A percentile compares a stretch with the other conserved stretches of the same genome.
Evolutionary conservation across 1,284 basidiomycete genomes (phyloP).

Genomic region (Trichosporon sp.): DNA sequence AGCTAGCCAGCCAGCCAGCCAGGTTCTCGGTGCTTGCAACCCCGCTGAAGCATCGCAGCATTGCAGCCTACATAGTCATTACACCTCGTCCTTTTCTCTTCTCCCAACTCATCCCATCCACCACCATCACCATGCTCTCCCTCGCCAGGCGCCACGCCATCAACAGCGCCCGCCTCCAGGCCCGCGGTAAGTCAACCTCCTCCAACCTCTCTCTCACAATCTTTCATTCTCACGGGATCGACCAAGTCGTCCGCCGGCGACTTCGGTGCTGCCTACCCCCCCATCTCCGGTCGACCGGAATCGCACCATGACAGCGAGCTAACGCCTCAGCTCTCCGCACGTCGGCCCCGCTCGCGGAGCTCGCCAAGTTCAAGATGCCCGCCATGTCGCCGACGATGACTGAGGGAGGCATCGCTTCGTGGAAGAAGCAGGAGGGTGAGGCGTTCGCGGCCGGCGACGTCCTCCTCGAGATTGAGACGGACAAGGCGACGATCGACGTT

Average conservation of each 20-base stretch:
- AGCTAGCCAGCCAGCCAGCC: background rate
- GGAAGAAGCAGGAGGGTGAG: slow-evolving; percentile 98
- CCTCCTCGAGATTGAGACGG: slow-evolving; percentile 80
- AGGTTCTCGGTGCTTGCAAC: background rate
- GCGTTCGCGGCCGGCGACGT: slow-evolving; percentile 87
- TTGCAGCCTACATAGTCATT: background rate
- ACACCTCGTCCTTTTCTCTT: background rate
- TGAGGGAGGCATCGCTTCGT: slow-evolving; percentile 94
- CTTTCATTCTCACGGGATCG: background rate
- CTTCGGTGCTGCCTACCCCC: too few species aligned
- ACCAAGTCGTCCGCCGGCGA: background rate
- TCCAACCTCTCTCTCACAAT: background rate
- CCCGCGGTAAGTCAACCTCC: slow-evolving; percentile 40
- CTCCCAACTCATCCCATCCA: slow-evolving; percentile 17
- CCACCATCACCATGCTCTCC: slow-evolving; percentile 45
- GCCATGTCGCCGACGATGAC: slow-evolving; percentile 99
- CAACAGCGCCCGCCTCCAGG: slow-evolving; percentile 36
- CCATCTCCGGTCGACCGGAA: too few species aligned
- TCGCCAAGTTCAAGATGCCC: slow-evolving; percentile 93
- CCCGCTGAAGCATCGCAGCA: background rate
- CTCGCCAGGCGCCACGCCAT: slow-evolving; percentile 48
- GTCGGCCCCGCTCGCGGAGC: slow-evolving; percentile 74
- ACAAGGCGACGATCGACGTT: slow-evolving; percentile 99
- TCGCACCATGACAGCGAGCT: background rate
- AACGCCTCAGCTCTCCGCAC: slow-evolving; percentile 73